Conservation (phyloP, 331 rosid genomes). For the Phaseolus coccineus region DNA sequence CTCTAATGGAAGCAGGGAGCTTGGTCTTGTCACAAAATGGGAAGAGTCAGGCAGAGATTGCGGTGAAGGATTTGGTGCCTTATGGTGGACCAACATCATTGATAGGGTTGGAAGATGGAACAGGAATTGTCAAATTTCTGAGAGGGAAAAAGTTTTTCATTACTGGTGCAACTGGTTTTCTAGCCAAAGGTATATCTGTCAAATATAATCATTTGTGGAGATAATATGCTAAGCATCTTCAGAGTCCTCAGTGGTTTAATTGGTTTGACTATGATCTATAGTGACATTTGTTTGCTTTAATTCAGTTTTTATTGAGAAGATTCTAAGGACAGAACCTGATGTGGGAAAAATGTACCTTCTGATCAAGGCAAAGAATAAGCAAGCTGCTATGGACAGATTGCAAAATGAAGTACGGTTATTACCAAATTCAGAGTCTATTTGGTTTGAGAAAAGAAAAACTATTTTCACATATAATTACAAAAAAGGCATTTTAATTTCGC, state of each 20-base stretch:
- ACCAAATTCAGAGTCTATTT: background rate
- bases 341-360: slow-evolving; percentile 86
- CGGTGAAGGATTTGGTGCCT: slow-evolving; percentile 71
- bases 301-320: slow-evolving; percentile 64
- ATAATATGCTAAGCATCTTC: background rate
- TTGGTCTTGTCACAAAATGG: slow-evolving; percentile 67
- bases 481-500: background rate
- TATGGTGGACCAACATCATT: slow-evolving; percentile 57
- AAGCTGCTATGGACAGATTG: slow-evolving; percentile 81
- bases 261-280: slow-evolving; percentile 26
- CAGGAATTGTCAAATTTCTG: slow-evolving; percentile 84
- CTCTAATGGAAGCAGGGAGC: slow-evolving; percentile 68
- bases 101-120: slow-evolving; percentile 71
- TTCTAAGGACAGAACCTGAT: slow-evolving; percentile 78
- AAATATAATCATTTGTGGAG: background rate
- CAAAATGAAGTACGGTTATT: slow-evolving; percentile 69
- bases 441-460: background rate
- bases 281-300: slow-evolving; percentile 23
- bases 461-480: background rate
- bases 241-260: slow-evolving; percentile 1
- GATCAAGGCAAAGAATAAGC: slow-evolving; percentile 91
- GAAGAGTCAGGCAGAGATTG: slow-evolving; percentile 54
- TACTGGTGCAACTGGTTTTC: slow-evolving; percentile 96
- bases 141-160: slow-evolving; percentile 78
- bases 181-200: slow-evolving; percentile 70